These are phyloP conservation scores for Erodium texanum DNA, from an alignment of 441 rosid genomes.

Conservation along the genomic window DNA sequence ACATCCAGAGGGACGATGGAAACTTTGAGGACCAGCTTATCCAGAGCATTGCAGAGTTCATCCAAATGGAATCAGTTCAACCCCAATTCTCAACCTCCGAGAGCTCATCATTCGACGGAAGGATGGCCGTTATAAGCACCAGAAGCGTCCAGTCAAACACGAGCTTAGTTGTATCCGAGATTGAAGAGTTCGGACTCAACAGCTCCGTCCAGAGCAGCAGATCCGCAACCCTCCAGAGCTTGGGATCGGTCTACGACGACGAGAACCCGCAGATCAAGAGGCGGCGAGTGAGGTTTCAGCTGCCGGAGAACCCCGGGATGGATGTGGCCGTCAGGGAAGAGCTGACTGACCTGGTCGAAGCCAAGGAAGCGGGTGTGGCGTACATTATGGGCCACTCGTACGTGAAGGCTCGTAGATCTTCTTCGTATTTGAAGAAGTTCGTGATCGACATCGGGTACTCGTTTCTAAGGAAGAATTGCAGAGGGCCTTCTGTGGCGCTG, in stretches of 20 bases:
- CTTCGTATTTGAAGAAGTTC: conserved; percentile 59
- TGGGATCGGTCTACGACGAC: conserved; percentile 55
- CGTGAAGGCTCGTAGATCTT: conserved; percentile 65
- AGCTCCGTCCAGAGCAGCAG: conserved; percentile 56
- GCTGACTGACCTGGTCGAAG: conserved; percentile 61
- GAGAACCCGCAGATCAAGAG: conserved; percentile 46
- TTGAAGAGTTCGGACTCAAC: conserved; percentile 31
- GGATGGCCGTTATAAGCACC: conserved; percentile 88
- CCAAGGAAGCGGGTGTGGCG: conserved; percentile 87
- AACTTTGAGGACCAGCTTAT: conserved; percentile 75
- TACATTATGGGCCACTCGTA: conserved; percentile 86
- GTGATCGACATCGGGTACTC: conserved; percentile 73
- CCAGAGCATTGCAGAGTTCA: conserved; percentile 88
- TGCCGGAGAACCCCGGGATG: conserved; percentile 49
- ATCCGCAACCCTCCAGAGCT: conserved; percentile 53
- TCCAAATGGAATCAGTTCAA: conserved; percentile 84
- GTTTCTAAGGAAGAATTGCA: conserved; percentile 84
- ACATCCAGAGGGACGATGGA: conserved; percentile 66
- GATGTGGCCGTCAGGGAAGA: conserved; percentile 72
- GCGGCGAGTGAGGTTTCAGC: conserved; percentile 54
- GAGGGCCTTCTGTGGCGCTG: conserved; percentile 84
- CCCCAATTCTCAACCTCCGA: conserved; percentile 47
- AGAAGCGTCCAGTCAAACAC: conserved; percentile 38
- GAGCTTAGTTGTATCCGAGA: conserved; percentile 44
- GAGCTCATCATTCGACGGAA: conserved; percentile 65